Evolutionary conservation across 1,284 basidiomycete species (phyloP), one percentile per base, ranked within the genome.

Genomic region (Neonothopanus nambi): DNA sequence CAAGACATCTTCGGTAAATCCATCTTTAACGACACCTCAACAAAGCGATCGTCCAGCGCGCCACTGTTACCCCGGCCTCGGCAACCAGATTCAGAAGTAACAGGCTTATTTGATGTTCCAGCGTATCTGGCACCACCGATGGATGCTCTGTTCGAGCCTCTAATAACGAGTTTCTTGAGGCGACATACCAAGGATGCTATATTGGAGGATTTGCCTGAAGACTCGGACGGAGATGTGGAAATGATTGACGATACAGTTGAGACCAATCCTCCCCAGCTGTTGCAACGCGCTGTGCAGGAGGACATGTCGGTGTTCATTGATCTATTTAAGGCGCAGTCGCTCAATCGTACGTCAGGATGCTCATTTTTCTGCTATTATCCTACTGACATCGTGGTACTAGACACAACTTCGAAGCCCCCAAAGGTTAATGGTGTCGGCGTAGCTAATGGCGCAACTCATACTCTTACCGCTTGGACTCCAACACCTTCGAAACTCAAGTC

Each of bases 1-100:
- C 86, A 91, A 63, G 91, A 94, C 63, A 87, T 94, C 56, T 94
- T 94, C 63, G 92, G 91, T 44, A 74, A 78, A 52, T 80, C 86
- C 37, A 82, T 82, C 11, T 78, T 90, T 57, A 59, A 71, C 13
- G 54, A 54, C 40, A 57, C 60, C 35, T 57, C 56, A 7, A 51
- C 64, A 21, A 49, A 59, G 15, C 47, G 61, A 24, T 59, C 66
- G 9, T 53, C 59, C 18, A 52, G 64, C 37, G 47, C 61, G 38
- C 56, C 63, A 30, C 61, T n/a, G n/a, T n/a, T 70, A 51, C 63
- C 68, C 36, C 71, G 72, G 74, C 71, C 64, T 57, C 71, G 68
- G 49, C 73, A 70, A 54, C 71, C 75, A 57, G 69, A 24, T 18
- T 4, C 9, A 5, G 26, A 20, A 9, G 15, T 70, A 2, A 62